Percentiles rank a stretch among this genome's conserved stretches.
Conservation (phyloP, 768 basidiomycete genomes). For the Lanmaoa pseudosensibilis region DNA sequence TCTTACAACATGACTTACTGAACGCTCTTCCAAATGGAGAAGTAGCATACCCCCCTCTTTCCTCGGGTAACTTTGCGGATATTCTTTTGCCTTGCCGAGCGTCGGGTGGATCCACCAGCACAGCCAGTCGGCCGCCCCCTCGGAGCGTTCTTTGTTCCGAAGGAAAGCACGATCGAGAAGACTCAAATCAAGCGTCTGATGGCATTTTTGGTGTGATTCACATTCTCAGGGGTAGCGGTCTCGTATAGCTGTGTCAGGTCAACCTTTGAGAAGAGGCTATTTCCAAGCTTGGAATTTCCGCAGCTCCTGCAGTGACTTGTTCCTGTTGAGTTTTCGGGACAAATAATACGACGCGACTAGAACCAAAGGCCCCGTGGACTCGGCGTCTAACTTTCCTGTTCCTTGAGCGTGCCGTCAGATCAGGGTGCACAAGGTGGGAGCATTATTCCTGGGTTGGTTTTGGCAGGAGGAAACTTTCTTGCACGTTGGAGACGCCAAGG, state of each 20-base stretch:
- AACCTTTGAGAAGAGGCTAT: background rate
- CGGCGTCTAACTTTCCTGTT: slow-evolving; percentile 1
- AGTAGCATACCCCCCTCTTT: background rate
- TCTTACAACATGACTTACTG: background rate
- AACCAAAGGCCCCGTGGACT: background rate
- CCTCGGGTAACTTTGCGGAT: background rate
- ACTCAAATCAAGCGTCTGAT: background rate
- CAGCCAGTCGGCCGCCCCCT: slow-evolving; percentile 13
- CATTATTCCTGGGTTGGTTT: background rate
- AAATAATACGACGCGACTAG: slow-evolving; percentile 4
- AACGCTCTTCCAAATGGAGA: no score
- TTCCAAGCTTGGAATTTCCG: background rate
- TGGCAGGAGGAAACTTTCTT: background rate
- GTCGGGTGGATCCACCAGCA: slow-evolving; percentile 9
- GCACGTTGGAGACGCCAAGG: background rate
- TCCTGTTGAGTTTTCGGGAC: background rate
- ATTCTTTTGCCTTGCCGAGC: slow-evolving; percentile 9
- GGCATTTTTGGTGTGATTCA: slow-evolving; percentile 1
- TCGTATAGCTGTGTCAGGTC: background rate
- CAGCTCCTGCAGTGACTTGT: background rate
- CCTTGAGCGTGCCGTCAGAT: slow-evolving; percentile 2
- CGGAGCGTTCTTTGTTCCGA: slow-evolving; percentile 13
- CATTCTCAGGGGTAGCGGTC: slow-evolving; percentile 13
- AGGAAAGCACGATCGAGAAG: background rate
- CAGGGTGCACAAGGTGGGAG: background rate